A percentile compares a stretch with the other conserved stretches of the same genome.
Conservation (phyloP, 805 yeast species). For the Cyberlindnera maritima region DNA sequence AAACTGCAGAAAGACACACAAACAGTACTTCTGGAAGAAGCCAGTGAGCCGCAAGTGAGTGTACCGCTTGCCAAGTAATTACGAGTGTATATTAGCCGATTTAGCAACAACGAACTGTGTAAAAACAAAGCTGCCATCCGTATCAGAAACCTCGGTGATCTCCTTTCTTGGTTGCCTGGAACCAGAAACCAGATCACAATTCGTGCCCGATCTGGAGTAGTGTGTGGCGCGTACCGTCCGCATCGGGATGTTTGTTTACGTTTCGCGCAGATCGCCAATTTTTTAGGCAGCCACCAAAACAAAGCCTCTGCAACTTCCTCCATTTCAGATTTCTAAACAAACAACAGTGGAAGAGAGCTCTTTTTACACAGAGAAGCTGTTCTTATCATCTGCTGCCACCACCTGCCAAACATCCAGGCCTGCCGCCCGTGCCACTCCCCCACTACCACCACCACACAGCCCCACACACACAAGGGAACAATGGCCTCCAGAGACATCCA, state of each 20-base stretch:
- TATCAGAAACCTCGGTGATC: too few species aligned
- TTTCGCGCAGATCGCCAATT: conserved; percentile 2
- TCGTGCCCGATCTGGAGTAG: conserved; percentile 1
- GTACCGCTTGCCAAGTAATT: neutral
- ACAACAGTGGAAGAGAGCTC: too few species aligned
- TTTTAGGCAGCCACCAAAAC: conserved; percentile 7
- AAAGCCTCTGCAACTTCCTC: neutral
- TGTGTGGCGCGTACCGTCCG: conserved; percentile 10
- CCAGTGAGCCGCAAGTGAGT: conserved; percentile 31
- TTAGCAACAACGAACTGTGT: neutral
- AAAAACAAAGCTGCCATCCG: too few species aligned
- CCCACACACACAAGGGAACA: conserved; percentile 1
- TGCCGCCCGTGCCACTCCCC: neutral
- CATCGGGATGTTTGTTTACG: conserved; percentile 11
- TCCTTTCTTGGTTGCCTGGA: too few species aligned
- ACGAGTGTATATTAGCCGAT: neutral
- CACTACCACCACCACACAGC: neutral
- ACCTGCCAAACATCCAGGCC: too few species aligned
- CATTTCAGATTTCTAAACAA: too few species aligned
- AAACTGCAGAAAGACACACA: conserved; percentile 89
- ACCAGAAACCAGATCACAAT: too few species aligned
- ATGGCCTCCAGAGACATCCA: conserved; percentile 8
- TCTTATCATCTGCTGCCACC: too few species aligned
- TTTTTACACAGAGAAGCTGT: too few species aligned
- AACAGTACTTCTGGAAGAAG: conserved; percentile 58